Evolutionary conservation across 2,329 filamentous ascomycete species (phyloP), one percentile per base, ranked within the genome.

Genomic region (Fusarium sp.): DNA sequence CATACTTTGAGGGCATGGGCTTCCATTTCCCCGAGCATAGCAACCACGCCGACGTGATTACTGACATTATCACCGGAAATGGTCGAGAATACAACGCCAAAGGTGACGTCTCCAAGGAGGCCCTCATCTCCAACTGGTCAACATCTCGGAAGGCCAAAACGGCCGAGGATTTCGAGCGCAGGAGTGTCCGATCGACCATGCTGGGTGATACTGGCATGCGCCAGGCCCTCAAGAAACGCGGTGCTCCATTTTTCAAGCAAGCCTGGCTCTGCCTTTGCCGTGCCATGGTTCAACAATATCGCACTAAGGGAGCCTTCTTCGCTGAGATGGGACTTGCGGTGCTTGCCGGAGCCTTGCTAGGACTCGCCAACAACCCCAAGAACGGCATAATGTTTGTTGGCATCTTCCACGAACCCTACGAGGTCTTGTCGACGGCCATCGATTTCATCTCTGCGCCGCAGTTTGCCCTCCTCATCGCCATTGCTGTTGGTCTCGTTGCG

Each of bases 51-150:
- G 90, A 91, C 70, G 83, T 88, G 1, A 84, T 91, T 27, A 89
- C 89, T n/a, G 89, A 91, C 63, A 91, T 91, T 71, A 87, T 91
- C 74, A 89, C 88, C 0, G 89, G 89, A 4, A 88, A 90, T 70
- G 88, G 89, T 1, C 81, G 84, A 16, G 77, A 82, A 14, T 90
- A 90, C 79, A 88, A 88, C 71, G 74, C 69, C 5, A 77, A 75
- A 0, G 86, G 86, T 6, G 85, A 88, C 42, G 83, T 87, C 31
- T 85, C 84, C 36, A 86, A 86, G 33, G 82, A 87, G n/a, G 76
- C 82, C 10, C 81, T 90, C 29, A 89, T 90, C 29, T 80, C 84
- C 0, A 77, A 87, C 74, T 90, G 88, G 88, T 74, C 77, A 1
- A 67, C 70, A n/a, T 82, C 77, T 2, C 80, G 79, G 1, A 69